These are phyloP conservation scores for Russula compacta DNA, from an alignment of 768 basidiomycete genomes.

Conservation along the genomic window DNA sequence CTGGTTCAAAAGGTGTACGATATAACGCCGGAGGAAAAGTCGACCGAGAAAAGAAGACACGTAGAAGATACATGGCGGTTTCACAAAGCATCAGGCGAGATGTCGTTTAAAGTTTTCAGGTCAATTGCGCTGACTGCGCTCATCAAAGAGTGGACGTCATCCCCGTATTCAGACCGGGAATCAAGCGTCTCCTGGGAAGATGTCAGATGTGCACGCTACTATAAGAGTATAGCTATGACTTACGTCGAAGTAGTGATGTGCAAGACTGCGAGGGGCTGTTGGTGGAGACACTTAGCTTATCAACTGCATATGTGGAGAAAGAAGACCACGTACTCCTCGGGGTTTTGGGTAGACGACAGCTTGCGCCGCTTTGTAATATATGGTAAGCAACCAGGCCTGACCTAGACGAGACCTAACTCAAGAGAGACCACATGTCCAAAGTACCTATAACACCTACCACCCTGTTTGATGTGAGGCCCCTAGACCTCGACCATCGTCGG, in stretches of 20 bases:
- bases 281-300: conserved; percentile 9
- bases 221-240: conserved; percentile 25
- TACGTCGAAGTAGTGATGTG: conserved; percentile 92
- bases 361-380: conserved; percentile 83
- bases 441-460: conserved; percentile 48
- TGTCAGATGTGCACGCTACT: conserved; percentile 7
- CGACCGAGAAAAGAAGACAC: background rate
- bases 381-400: conserved; percentile 86
- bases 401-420: conserved; percentile 32
- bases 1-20: background rate
- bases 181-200: conserved; percentile 60
- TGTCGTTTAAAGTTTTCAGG: conserved; percentile 49
- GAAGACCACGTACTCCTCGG: conserved; percentile 64
- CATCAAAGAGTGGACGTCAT: conserved; percentile 52
- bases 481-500: conserved; percentile 82
- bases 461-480: conserved; percentile 99
- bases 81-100: conserved; percentile 65
- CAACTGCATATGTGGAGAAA: background rate
- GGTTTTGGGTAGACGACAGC: conserved; percentile 86
- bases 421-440: background rate
- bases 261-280: conserved; percentile 76
- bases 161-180: conserved; percentile 62
- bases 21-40: background rate
- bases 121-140: conserved; percentile 54
- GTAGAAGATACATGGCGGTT: conserved; percentile 11